Percentiles rank a stretch among this genome's conserved stretches.
Conservation (phyloP, 169 alveolate genomes). For the Perkinsus marinus region DNA sequence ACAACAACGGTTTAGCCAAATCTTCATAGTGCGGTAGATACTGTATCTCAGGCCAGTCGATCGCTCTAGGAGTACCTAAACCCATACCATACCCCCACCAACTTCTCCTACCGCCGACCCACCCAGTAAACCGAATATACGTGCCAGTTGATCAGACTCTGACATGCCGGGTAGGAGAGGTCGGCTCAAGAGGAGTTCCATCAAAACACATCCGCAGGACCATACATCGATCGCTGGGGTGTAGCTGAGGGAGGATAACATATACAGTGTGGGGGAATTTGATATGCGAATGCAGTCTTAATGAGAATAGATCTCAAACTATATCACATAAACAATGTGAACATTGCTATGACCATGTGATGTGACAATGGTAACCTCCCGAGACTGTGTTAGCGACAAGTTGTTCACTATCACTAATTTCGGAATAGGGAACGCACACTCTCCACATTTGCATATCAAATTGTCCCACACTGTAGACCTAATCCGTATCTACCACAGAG, state of each 20-base stretch:
- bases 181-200: conserved; percentile 79
- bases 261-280: too few species aligned
- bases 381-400: too few species aligned
- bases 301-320: too few species aligned
- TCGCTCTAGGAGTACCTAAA: background rate
- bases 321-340: too few species aligned
- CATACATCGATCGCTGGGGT: conserved; percentile 93
- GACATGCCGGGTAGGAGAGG: conserved; percentile 84
- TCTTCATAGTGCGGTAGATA: background rate
- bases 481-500: too few species aligned
- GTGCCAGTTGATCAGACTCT: conserved; percentile 82
- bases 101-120: background rate
- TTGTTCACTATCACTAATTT: too few species aligned
- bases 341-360: too few species aligned
- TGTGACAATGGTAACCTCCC: too few species aligned
- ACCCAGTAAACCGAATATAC: conserved; percentile 81
- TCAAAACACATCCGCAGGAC: conserved; percentile 85
- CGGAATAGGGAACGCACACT: too few species aligned
- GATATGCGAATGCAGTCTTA: too few species aligned
- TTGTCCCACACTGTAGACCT: too few species aligned
- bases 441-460: too few species aligned
- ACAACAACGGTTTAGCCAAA: background rate
- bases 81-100: background rate
- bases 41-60: background rate
- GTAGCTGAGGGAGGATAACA: conserved; percentile 53